phyloP scores from a whole-genome alignment of 345 rosid genomes.

The Adansonia digitata region DNA sequence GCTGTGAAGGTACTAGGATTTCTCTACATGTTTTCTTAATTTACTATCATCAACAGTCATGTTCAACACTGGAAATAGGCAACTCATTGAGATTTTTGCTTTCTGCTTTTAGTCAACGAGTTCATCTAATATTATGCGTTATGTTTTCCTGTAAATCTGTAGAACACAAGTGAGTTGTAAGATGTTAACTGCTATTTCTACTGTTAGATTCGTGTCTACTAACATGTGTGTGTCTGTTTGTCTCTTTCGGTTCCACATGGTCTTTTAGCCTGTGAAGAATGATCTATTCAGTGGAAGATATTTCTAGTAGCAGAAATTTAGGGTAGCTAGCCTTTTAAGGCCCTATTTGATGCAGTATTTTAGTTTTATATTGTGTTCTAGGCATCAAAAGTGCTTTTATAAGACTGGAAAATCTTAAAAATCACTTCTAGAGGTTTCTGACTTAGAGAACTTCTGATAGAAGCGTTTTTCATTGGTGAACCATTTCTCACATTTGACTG shows the following conservation, averaged over 20 bases:
- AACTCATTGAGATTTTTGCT: background rate
- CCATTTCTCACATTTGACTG: background rate
- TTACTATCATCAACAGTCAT: background rate
- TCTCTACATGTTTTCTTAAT: background rate
- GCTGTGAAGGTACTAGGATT: conserved; percentile 61
- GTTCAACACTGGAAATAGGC: background rate
- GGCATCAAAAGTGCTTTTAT: background rate
- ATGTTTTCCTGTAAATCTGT: background rate
- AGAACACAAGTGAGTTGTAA: background rate
- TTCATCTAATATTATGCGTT: background rate
- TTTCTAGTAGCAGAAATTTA: background rate
- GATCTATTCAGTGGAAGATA: background rate
- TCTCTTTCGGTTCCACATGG: background rate
- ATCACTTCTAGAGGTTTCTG: background rate
- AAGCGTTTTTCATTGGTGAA: conserved; percentile 8
- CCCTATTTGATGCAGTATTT: background rate
- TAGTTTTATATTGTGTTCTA: background rate
- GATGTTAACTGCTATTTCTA: background rate
- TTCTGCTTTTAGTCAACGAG: background rate
- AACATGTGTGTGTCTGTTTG: background rate
- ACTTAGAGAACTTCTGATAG: background rate
- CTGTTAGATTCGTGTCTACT: background rate
- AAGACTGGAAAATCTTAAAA: background rate
- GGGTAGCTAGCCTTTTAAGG: background rate
- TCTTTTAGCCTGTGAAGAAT: background rate